Evolutionary conservation across 2,329 filamentous ascomycete genomes (phyloP), one percentile per base, ranked within the genome.

Genomic region (Aspergillus eucalypticola): DNA sequence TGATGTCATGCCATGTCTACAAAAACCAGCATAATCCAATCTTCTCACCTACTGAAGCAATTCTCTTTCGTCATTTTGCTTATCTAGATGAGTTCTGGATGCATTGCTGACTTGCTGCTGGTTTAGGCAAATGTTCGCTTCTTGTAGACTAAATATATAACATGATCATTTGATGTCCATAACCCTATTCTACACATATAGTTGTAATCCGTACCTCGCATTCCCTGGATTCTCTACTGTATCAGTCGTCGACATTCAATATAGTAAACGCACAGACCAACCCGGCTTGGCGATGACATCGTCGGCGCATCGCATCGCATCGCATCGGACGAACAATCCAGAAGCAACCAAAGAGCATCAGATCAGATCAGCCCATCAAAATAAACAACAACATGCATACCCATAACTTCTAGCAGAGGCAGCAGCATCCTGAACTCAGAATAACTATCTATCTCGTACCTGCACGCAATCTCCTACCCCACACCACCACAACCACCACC

Each of bases 41-140:
- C 86, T 88, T 88, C 86, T 88, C 86, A 83, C 72, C 63, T 80
- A 74, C 83, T 86, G 85, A 86, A 73, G 65, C 57, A 54, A 27
- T 17, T 25, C 42, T 3, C 5, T n/a, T 32, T 27, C 7, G 7
- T 8, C 27, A 3, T 10, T 8, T 8, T 32, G 10, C 15, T 7
- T 29, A n/a, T 8, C 29, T 17, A n/a, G 25, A 29, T 6, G 53
- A 54, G 35, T 32, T 5, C n/a, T 19, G 25, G 6, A 49, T 27
- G 15, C 44, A 15, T 50, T 60, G 46, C 60, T 60, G 48, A 60
- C 51, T 35, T 48, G 19, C 10, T 48, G 13, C 10, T 55, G 58
- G n/a, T 27, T 19, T 44, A 50, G 46, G 46, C 17, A 50, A 17
- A 50, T 32, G 15, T 50, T 29, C 17, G 41, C 25, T 50, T 50